These are phyloP conservation scores for Tetrapisispora namnaoensis DNA, from an alignment of 805 yeast species.

Conservation along the genomic window DNA sequence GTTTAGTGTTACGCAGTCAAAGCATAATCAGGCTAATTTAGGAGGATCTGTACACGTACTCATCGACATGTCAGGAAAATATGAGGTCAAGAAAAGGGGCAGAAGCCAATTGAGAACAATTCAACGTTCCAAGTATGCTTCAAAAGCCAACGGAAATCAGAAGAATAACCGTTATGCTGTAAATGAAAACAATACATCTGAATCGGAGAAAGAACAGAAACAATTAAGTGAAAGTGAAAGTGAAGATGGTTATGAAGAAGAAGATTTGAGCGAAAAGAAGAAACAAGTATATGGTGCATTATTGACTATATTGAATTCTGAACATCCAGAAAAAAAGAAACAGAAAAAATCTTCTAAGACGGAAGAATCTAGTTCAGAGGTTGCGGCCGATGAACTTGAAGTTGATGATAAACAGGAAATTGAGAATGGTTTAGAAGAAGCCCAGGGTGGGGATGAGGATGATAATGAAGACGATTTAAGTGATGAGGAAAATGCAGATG, in stretches of 20 bases:
- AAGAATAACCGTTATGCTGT: slow-evolving; percentile 8
- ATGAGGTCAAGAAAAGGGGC: slow-evolving; percentile 33
- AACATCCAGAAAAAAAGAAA: slow-evolving; percentile 27
- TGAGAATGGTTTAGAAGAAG: slow-evolving; percentile 7
- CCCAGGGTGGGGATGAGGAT: slow-evolving; percentile 16
- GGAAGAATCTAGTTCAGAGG: slow-evolving; percentile 14
- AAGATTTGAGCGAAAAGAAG: slow-evolving; percentile 21
- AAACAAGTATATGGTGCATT: slow-evolving; percentile 58
- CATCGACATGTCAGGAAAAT: not conserved
- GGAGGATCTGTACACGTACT: not conserved
- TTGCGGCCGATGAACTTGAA: slow-evolving; percentile 23
- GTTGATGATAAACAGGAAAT: slow-evolving; percentile 18
- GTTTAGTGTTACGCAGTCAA: no score
- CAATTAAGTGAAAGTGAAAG: slow-evolving; percentile 9
- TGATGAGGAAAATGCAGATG: slow-evolving; percentile 27
- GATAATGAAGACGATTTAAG: slow-evolving; percentile 10
- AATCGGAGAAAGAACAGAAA: slow-evolving; percentile 2
- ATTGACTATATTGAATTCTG: slow-evolving; percentile 47
- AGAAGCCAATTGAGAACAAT: slow-evolving; percentile 53
- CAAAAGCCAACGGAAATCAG: slow-evolving; percentile 26
- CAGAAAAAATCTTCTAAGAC: slow-evolving; percentile 13
- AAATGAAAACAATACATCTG: slow-evolving; percentile 10
- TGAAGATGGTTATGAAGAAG: slow-evolving; percentile 8
- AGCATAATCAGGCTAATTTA: no score
- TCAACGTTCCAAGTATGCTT: slow-evolving; percentile 37